Evolutionary conservation across 305 asterid genomes (phyloP).

Genomic region (Caryopteris hybrid): DNA sequence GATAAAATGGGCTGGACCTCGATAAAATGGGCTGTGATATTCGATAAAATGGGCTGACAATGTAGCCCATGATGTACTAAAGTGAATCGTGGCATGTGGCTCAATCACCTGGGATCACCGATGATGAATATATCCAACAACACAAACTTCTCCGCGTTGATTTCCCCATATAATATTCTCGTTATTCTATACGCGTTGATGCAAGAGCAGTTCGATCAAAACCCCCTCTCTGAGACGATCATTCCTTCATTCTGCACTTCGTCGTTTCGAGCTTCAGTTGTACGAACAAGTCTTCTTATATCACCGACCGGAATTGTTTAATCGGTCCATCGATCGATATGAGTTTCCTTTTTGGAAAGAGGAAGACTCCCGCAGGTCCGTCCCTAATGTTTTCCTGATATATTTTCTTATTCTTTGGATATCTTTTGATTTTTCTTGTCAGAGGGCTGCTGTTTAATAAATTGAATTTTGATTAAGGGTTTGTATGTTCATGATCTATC

Average conservation of each 20-base stretch:
- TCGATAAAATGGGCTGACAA: too few relatives aligned
- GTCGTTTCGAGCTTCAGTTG: background rate
- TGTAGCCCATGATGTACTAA: too few relatives aligned
- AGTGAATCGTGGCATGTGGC: too few relatives aligned
- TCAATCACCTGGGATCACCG: too few relatives aligned
- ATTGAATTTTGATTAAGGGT: background rate
- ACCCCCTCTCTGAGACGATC: constrained; percentile 9
- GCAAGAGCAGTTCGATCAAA: constrained; percentile 5
- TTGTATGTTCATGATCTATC: constrained; percentile 3
- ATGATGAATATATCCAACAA: too few relatives aligned
- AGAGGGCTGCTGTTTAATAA: background rate
- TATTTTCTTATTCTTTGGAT: background rate
- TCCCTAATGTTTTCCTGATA: background rate
- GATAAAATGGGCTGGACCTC: too few relatives aligned
- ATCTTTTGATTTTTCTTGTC: background rate
- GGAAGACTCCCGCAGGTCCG: constrained; percentile 90
- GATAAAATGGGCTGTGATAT: too few relatives aligned
- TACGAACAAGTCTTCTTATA: background rate
- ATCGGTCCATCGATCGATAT: constrained; percentile 37
- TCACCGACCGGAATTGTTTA: constrained; percentile 13
- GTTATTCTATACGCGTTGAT: constrained; percentile 21
- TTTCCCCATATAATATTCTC: constrained; percentile 16
- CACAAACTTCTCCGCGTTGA: constrained; percentile 23
- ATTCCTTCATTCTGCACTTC: constrained; percentile 1
- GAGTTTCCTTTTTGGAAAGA: constrained; percentile 91